phyloP scores from a whole-genome alignment of 1,139 yeast genomes.

The Komagataea norvegica region DNA sequence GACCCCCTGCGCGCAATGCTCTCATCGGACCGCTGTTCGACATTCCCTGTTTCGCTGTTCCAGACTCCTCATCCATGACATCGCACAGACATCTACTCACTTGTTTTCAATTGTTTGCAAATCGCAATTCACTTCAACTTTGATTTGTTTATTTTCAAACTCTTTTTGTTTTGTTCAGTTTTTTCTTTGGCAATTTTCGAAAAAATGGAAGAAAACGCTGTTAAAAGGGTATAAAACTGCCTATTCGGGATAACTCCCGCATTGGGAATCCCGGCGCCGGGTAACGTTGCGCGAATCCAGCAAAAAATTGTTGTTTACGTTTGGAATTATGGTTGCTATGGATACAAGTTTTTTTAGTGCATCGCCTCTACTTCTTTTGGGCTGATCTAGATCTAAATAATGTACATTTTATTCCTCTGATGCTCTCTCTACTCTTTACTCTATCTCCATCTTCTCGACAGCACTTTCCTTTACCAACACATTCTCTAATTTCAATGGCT shows the following conservation, averaged over 20 bases:
- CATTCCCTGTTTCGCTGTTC: too few relatives aligned
- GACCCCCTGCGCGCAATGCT: neutral
- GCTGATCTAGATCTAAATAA: too few relatives aligned
- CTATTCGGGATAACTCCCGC: neutral
- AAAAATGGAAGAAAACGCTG: slow-evolving; percentile 1
- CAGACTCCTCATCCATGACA: neutral
- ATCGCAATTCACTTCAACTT: neutral
- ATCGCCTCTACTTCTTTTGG: too few relatives aligned
- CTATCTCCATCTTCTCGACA: slow-evolving; percentile 8
- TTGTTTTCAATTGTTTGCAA: slow-evolving; percentile 4
- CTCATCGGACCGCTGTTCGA: too few relatives aligned
- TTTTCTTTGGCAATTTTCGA: slow-evolving; percentile 3
- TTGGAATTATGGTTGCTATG: too few relatives aligned
- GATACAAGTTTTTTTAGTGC: too few relatives aligned
- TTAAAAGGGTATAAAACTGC: neutral
- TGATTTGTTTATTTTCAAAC: slow-evolving; percentile 9
- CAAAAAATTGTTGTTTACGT: too few relatives aligned
- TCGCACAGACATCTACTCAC: slow-evolving; percentile 1
- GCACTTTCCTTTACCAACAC: slow-evolving; percentile 12
- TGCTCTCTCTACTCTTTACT: neutral
- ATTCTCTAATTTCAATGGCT: slow-evolving; percentile 41
- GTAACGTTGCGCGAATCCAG: too few relatives aligned
- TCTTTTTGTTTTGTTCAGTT: slow-evolving; percentile 4
- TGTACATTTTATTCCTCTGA: neutral
- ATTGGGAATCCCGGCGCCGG: slow-evolving; percentile 1